phyloP scores from a whole-genome alignment of 352 stramenopile genomes.

The Globisporangium emineosum region DNA sequence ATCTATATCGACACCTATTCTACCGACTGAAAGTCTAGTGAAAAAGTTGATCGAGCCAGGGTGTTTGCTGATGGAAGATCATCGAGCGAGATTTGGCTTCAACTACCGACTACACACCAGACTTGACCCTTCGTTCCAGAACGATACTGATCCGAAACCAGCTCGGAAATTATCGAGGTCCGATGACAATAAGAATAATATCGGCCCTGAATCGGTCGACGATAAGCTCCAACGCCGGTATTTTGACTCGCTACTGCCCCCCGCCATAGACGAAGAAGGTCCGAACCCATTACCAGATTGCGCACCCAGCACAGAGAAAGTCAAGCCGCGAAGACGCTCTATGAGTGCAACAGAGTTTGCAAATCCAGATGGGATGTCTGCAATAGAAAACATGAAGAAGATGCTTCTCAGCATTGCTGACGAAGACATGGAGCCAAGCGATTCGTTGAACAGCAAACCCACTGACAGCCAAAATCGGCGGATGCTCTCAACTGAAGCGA shows the following conservation, averaged over 20 bases:
- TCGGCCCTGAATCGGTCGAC: background rate
- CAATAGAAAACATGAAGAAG: conserved; percentile 10
- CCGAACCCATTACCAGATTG: background rate
- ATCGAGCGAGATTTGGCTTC: conserved; percentile 13
- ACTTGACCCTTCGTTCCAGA: background rate
- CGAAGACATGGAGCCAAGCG: background rate
- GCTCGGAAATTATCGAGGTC: background rate
- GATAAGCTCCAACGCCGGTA: conserved; percentile 12
- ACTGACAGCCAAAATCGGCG: background rate
- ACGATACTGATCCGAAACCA: background rate
- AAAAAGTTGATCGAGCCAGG: conserved; percentile 37
- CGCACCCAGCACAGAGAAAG: background rate
- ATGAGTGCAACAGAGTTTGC: background rate
- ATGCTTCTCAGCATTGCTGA: background rate
- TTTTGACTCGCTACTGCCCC: conserved; percentile 5
- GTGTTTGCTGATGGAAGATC: conserved; percentile 31
- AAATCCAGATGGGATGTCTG: background rate
- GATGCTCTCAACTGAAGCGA: background rate
- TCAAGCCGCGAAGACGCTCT: conserved; percentile 6
- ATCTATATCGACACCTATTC: conserved; percentile 32
- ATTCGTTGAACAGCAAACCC: background rate
- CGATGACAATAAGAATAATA: background rate
- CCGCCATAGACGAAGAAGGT: background rate
- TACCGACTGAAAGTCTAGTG: conserved; percentile 18
- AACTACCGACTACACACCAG: background rate